A percentile compares a stretch with the other conserved stretches of the same genome.
Conservation (phyloP, 73 alveolate species). For the Stentor roeselii region DNA sequence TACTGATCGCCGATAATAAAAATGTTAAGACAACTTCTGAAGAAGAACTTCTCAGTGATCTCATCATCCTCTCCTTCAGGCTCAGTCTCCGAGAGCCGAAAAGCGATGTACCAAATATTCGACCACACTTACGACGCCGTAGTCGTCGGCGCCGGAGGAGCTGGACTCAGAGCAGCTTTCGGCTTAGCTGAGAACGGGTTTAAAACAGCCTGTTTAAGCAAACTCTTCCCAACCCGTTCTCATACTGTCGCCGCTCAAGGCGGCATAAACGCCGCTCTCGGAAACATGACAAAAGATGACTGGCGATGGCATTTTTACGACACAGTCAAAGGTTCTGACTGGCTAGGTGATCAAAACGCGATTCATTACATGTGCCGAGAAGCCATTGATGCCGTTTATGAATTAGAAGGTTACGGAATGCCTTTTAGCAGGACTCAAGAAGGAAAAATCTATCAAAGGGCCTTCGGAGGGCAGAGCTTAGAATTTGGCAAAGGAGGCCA, state of each 20-base stretch:
- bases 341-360: constrained; percentile 94
- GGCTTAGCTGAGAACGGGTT: constrained; percentile 91
- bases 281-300: constrained; percentile 94
- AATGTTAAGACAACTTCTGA: too few species aligned
- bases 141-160: constrained; percentile 72
- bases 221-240: constrained; percentile 94
- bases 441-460: constrained; percentile 91
- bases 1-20: too few species aligned
- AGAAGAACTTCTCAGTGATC: too few species aligned
- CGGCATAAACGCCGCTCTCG: constrained; percentile 92
- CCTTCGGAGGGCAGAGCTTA: constrained; percentile 89
- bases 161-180: constrained; percentile 94
- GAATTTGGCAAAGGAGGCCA: constrained; percentile 82
- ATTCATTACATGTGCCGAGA: constrained; percentile 89
- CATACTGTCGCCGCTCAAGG: constrained; percentile 96
- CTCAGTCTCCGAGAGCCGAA: too few species aligned
- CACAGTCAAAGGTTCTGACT: constrained; percentile 73
- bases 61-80: too few species aligned
- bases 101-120: too few species aligned
- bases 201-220: constrained; percentile 92
- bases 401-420: constrained; percentile 88
- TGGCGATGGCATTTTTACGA: constrained; percentile 97
- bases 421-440: constrained; percentile 94
- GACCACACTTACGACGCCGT: too few species aligned
- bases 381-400: constrained; percentile 90